Percentiles rank a stretch among this genome's conserved stretches.
phyloP scores from a whole-genome alignment of 768 basidiomycete genomes.

The Pulveroboletus sp. region DNA sequence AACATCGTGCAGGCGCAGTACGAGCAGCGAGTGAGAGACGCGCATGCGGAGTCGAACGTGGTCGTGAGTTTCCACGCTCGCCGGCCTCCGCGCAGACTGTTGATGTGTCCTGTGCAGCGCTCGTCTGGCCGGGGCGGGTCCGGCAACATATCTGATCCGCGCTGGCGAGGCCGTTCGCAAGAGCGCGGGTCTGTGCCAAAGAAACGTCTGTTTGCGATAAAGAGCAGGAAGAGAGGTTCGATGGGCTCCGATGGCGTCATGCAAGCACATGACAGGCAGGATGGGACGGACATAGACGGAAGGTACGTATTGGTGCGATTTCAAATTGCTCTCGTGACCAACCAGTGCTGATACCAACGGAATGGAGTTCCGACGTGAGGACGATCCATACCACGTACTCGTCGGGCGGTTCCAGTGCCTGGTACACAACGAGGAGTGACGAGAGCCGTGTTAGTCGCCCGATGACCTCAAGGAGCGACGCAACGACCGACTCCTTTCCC shows the following conservation, averaged over 20 bases:
- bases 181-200: neutral
- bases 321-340: neutral
- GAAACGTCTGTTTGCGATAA: constrained; percentile 10
- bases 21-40: constrained; percentile 14
- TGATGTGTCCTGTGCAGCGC: constrained; percentile 8
- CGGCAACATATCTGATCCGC: constrained; percentile 21
- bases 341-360: neutral
- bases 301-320: constrained; percentile 9
- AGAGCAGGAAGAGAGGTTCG: constrained; percentile 5
- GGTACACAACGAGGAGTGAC: neutral
- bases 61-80: constrained; percentile 11
- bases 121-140: constrained; percentile 27
- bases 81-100: neutral
- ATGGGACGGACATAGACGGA: neutral
- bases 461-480: constrained; percentile 1
- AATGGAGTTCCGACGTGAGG: neutral
- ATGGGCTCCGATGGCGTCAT: neutral
- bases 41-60: constrained; percentile 12
- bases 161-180: constrained; percentile 8
- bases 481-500: neutral
- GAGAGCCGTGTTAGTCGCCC: neutral
- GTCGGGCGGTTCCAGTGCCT: constrained; percentile 5
- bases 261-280: neutral
- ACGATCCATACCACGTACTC: constrained; percentile 11
- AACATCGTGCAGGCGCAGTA: constrained; percentile 9